Evolutionary conservation across 768 basidiomycete species (phyloP), one percentile per base, ranked within the genome.

Genomic region (Termitomyces sp.): DNA sequence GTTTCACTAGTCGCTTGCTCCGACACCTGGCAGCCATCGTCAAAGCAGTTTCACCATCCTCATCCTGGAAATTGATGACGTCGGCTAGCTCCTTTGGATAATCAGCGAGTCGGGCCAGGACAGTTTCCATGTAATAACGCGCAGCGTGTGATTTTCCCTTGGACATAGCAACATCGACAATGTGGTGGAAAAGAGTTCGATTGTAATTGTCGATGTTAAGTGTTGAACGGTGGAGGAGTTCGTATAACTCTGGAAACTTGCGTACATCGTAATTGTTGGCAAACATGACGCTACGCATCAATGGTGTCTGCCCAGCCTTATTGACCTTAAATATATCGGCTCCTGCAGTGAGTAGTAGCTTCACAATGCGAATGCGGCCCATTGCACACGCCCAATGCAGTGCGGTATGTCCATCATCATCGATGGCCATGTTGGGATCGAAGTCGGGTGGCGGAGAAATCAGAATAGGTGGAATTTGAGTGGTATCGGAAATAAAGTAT

Each of bases 221-320:
- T 0, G 96, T 98, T 16, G 95, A 96, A n/a, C 94, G 89, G 65
- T 98, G 97, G 33, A 99, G 73, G 13, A 99, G 82, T 67, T 98
- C 95, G 72, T 97, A 98, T 16, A 99, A 77, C 69, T 98, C 96
- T 2, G 94, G 93, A 64, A 99, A 99, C 70, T 99, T 99, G 61
- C 97, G 91, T 44, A 98, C 90, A 70, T 99, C 97, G 68, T 99
- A 99, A 69, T 98, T 99, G 71, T 99, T 99, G 47, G 93, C 92
- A 70, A 98, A 99, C 96, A 98, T 98, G 63, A 99, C 97, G 64
- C 88, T 89, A 15, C 97, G 91, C 97, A 99, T 99, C 40, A 99
- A 75, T 1, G 96, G 89, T 13, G 97, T 98, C 70, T 98, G 97
- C 3, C 97, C 97, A 11, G 93, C 84, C 65, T 89, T 91, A 75